Evolutionary conservation across 1,284 basidiomycete species (phyloP), one percentile per base, ranked within the genome.

Genomic region (Boletellus sp.): DNA sequence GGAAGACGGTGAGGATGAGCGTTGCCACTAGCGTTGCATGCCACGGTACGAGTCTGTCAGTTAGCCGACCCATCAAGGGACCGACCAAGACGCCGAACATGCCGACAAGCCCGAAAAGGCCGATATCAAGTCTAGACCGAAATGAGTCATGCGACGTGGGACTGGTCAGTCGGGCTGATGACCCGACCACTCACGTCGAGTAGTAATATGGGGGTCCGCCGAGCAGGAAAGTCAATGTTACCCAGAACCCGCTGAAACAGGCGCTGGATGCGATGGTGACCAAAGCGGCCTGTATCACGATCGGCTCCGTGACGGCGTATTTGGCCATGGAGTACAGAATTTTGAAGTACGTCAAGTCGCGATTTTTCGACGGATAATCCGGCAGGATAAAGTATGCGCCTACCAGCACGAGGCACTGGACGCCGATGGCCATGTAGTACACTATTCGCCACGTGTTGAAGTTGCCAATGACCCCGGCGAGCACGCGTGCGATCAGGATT

Each of bases 181-280:
- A 25, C n/a, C 13, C 11, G 20, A 40, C 6, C 3, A 63, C 78
- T 39, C 55, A 82, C 80, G 79, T 82, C 0, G 78, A 79, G 54
- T 79, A 86, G 56, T 79, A 57, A 55, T 87, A 88, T 2, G 82
- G 84, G 2, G 74, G 56, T 9, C 76, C 82, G 11, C 77, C 78
- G 2, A 90, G 74, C 25, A 88, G 66, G 66, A 87, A 88, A 0
- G 86, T 88, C 47, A 87, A 60, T 4, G 82, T 84, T 1, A 84
- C 80, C 86, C 85, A 88, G 57, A 81, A 84, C 50, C 71, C 73
- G 10, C 69, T 70, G 58, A 82, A 84, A 52, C 75, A 74, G 2
- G 78, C 79, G 47, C 77, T 79, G 13, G 76, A 77, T 5, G 73
- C 72, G 16, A 80, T 65, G 42, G 77, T 78, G 49, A 82, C 73